A percentile compares a stretch with the other conserved stretches of the same genome.
Evolutionary conservation across 495 filamentous ascomycete genomes (phyloP).

Genomic region (Staphylotrichum longicolle): DNA sequence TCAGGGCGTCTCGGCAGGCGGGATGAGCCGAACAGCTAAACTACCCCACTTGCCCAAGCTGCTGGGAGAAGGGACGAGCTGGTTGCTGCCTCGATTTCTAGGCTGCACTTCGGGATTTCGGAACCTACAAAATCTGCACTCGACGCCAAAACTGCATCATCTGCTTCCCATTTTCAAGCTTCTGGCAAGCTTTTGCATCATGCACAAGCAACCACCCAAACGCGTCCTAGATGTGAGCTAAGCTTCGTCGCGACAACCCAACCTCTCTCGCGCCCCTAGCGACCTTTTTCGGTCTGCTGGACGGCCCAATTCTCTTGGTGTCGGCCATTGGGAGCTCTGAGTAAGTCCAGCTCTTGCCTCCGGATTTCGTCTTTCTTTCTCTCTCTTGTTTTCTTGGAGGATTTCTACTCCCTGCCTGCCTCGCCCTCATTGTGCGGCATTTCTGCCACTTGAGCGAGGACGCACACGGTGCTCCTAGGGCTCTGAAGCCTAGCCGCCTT

Average conservation of each 20-base stretch:
- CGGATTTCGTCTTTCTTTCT: too few species aligned
- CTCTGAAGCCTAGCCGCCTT: too few species aligned
- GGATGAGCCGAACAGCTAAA: neutral
- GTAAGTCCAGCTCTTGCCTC: conserved; percentile 23
- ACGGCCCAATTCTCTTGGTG: conserved; percentile 8
- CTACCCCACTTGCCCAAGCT: neutral
- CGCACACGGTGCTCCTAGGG: neutral
- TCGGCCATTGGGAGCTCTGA: conserved; percentile 18
- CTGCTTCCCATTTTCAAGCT: conserved; percentile 2
- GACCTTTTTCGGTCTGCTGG: conserved; percentile 14
- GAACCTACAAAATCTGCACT: conserved; percentile 9
- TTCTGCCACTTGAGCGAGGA: neutral
- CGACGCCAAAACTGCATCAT: neutral
- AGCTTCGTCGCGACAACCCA: neutral
- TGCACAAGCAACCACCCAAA: conserved; percentile 4
- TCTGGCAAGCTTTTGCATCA: conserved; percentile 15
- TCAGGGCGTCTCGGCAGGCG: neutral
- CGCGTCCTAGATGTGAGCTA: conserved; percentile 12
- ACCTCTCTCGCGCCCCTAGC: neutral
- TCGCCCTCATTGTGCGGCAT: neutral
- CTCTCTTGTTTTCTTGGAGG: too few species aligned
- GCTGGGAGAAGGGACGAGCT: neutral
- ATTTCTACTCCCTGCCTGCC: conserved; percentile 7
- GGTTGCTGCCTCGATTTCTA: conserved; percentile 4
- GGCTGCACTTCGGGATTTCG: neutral